Evolutionary conservation across 2,329 filamentous ascomycete genomes (phyloP).

Genomic region (Pyrenophora seminiperda): DNA sequence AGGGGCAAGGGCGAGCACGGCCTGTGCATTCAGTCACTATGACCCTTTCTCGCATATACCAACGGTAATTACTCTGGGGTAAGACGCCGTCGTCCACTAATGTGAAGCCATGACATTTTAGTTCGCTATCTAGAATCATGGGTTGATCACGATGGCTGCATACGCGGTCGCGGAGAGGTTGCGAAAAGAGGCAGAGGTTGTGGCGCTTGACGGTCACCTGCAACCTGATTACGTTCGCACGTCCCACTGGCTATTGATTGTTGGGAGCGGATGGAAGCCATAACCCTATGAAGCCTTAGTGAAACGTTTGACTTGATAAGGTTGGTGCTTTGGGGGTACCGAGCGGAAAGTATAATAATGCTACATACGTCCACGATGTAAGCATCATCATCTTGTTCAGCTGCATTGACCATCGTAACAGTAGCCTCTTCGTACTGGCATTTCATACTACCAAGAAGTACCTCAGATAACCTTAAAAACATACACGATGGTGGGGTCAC

Average conservation of each 20-base stretch:
- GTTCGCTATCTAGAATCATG: conserved; percentile 9
- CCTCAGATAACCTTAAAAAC: not conserved
- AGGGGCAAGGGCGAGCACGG: conserved; percentile 34
- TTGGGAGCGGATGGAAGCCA: conserved; percentile 31
- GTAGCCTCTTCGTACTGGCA: not conserved
- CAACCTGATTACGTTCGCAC: conserved; percentile 34
- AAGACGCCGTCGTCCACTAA: conserved; percentile 15
- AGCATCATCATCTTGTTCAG: conserved; percentile 11
- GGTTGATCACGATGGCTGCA: conserved; percentile 35
- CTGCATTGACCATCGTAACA: not conserved
- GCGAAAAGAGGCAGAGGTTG: conserved; percentile 14
- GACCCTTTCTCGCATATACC: conserved; percentile 22
- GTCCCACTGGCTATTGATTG: conserved; percentile 28
- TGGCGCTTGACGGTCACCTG: conserved; percentile 29
- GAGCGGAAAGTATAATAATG: conserved; percentile 29
- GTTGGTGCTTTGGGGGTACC: conserved; percentile 19
- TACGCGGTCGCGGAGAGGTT: conserved; percentile 12
- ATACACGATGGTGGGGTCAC: conserved; percentile 31
- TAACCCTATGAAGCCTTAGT: conserved; percentile 37
- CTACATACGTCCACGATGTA: conserved; percentile 15
- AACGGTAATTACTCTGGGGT: conserved; percentile 18
- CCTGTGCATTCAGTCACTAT: conserved; percentile 28
- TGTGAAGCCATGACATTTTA: conserved; percentile 7
- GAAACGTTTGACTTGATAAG: conserved; percentile 34
- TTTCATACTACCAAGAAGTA: not conserved